These are phyloP conservation scores for Guillardia theta DNA, from an alignment of 78 protist species.

Conservation along the genomic window DNA sequence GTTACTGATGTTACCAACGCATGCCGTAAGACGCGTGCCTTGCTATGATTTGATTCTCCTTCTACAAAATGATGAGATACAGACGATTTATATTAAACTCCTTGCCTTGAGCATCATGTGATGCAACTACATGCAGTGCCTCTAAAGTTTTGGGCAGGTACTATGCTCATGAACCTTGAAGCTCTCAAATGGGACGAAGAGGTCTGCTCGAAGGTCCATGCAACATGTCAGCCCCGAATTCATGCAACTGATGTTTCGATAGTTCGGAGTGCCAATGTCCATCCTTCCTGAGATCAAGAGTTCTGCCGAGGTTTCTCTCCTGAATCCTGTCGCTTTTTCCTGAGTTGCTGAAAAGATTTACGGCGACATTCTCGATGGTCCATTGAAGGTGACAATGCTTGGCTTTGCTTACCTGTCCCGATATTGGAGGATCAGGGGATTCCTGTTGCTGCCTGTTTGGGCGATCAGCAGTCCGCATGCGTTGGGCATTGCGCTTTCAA, in stretches of 20 bases:
- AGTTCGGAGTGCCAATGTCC: not conserved
- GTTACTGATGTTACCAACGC: constrained; percentile 79
- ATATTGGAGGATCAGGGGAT: not conserved
- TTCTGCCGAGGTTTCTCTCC: not conserved
- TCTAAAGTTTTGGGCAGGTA: no score
- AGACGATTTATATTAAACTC: no score
- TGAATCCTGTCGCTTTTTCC: not conserved
- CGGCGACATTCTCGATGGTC: no score
- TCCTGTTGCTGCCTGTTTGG: constrained; percentile 56
- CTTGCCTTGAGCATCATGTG: no score
- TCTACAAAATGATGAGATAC: no score
- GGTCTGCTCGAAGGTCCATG: not conserved
- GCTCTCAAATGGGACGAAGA: constrained; percentile 82
- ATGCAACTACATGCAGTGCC: no score
- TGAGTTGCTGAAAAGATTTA: not conserved
- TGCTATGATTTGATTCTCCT: no score
- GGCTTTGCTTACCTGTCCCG: not conserved
- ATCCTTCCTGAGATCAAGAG: not conserved
- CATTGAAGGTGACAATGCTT: not conserved
- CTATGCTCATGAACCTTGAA: constrained; percentile 92
- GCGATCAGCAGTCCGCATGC: constrained; percentile 98
- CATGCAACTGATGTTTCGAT: no score
- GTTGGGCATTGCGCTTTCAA: constrained; percentile 92
- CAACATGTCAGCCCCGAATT: no score
- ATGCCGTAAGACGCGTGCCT: no score